Evolutionary conservation across 2,329 filamentous ascomycete species (phyloP).

Genomic region (Penicillium digitatum): DNA sequence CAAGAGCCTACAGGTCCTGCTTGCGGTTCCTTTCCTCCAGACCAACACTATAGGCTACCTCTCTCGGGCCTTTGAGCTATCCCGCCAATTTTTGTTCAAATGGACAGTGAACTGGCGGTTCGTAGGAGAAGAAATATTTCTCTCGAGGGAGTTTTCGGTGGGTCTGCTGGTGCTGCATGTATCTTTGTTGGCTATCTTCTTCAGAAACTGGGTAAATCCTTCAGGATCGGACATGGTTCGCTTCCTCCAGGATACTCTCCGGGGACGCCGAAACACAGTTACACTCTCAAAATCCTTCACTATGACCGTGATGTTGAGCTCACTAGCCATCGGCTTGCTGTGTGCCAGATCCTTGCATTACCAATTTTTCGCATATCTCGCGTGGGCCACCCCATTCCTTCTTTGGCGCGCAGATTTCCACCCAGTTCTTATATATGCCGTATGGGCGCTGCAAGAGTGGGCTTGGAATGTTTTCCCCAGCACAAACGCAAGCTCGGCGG

Average conservation of each 20-base stretch:
- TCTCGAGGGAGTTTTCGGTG: constrained; percentile 66
- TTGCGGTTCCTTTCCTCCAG: constrained; percentile 63
- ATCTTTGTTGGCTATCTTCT: constrained; percentile 63
- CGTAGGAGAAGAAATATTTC: constrained; percentile 75
- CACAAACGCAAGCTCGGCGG: constrained; percentile 58
- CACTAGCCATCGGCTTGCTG: constrained; percentile 73
- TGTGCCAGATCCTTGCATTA: constrained; percentile 89
- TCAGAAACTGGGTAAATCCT: constrained; percentile 68
- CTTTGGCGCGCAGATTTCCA: constrained; percentile 73
- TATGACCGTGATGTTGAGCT: constrained; percentile 70
- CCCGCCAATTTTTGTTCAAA: constrained; percentile 86
- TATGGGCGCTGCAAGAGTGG: constrained; percentile 82
- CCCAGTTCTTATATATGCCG: constrained; percentile 60
- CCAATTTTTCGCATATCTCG: constrained; percentile 90
- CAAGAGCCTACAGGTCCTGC: constrained; percentile 42
- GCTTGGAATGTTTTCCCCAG: constrained; percentile 95
- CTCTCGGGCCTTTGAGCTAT: constrained; percentile 81
- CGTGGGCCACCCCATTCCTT: constrained; percentile 82
- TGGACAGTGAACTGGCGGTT: constrained; percentile 99
- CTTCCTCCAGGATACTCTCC: constrained; percentile 51
- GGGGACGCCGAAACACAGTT: constrained; percentile 54
- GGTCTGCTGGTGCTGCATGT: constrained; percentile 63
- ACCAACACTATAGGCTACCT: constrained; percentile 68
- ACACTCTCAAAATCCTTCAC: constrained; percentile 68
- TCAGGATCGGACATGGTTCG: constrained; percentile 55